Evolutionary conservation across 257 asterid species (phyloP), one percentile per base, ranked within the genome.

Genomic region (Nemophila menziesii): DNA sequence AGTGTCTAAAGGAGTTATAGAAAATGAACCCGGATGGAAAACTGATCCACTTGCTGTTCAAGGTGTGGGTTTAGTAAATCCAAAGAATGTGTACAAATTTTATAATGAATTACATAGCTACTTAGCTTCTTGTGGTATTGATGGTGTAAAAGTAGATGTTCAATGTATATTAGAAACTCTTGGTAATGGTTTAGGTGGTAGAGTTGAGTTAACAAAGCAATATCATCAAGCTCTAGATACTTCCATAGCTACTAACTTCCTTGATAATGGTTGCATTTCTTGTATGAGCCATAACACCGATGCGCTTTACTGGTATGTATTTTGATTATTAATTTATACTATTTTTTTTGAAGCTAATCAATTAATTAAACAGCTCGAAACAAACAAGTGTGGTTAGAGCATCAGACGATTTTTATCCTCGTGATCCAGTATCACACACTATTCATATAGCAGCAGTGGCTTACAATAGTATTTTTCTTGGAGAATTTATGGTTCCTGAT

Each of bases 81-180:
- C 84, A 1, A 18, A 50, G 21, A 80, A 60, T 27, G 49, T 64
- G 4, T 46, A 38, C 22, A 70, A 74, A 24, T 84, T 80, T 44
- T 84, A 72, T 71, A 67, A 77, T 20, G 92, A 84, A 22, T 68
- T 80, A 57, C 93, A 84, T 21, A 51, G 74, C 53, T 84, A 80
- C 58, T 77, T 84, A 2, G 73, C 81, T 1, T 43, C 55, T 11
- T 39, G 73, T 22, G 93, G 93, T 0, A 75, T 68, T 2, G 93
- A 84, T 24, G 95, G 93, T 2, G 90, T 80, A 3, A 84, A 84
- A 48, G 93, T 84, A 18, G 95, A 84, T 26, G 90, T 74, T 22
- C 95, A 84, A 34, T 72, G 70, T 48, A 46, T 80, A 48, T 7
- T 84, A 1, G 83, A 63, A 39, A 72, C 93, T 1, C 48, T 80